These are phyloP conservation scores for Ceratobasidium papillatum DNA, from an alignment of 1,284 basidiomycete species.

Conservation along the genomic window DNA sequence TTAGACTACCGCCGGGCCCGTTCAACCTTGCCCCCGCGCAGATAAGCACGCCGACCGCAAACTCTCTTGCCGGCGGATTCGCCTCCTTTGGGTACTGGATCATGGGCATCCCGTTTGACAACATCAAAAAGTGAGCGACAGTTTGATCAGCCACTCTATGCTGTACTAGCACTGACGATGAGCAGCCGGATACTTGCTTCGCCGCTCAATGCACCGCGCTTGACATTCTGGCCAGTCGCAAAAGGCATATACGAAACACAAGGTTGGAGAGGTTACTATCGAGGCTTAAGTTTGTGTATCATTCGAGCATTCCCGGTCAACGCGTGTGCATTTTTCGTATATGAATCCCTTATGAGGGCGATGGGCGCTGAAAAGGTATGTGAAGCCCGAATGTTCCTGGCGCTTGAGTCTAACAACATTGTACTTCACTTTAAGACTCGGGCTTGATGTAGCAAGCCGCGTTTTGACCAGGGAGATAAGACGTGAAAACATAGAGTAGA, in stretches of 20 bases:
- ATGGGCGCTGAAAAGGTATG: constrained; percentile 71
- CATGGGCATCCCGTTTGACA: constrained; percentile 78
- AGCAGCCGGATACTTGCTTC: constrained; percentile 69
- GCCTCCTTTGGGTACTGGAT: constrained; percentile 70
- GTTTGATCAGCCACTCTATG: constrained; percentile 22
- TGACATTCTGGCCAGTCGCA: constrained; percentile 60
- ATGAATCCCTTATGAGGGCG: constrained; percentile 70
- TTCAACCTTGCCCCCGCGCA: constrained; percentile 47
- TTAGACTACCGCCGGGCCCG: background rate
- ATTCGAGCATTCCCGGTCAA: constrained; percentile 77
- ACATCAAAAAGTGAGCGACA: constrained; percentile 72
- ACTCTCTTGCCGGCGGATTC: constrained; percentile 75
- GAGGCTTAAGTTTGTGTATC: constrained; percentile 61
- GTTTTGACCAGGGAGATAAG: background rate
- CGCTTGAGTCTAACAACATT: background rate
- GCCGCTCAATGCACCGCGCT: constrained; percentile 56
- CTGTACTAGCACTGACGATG: constrained; percentile 19
- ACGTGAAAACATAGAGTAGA: constrained; percentile 1
- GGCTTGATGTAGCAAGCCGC: background rate
- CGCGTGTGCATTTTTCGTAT: constrained; percentile 75
- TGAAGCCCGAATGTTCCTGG: background rate
- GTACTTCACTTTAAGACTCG: constrained; percentile 7
- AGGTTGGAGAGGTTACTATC: constrained; percentile 66
- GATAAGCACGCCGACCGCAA: constrained; percentile 69
- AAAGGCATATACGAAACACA: constrained; percentile 61